Percentiles rank a stretch among this genome's conserved stretches.
Conservation (phyloP, 768 basidiomycete genomes). For the Leccinum broughii region DNA sequence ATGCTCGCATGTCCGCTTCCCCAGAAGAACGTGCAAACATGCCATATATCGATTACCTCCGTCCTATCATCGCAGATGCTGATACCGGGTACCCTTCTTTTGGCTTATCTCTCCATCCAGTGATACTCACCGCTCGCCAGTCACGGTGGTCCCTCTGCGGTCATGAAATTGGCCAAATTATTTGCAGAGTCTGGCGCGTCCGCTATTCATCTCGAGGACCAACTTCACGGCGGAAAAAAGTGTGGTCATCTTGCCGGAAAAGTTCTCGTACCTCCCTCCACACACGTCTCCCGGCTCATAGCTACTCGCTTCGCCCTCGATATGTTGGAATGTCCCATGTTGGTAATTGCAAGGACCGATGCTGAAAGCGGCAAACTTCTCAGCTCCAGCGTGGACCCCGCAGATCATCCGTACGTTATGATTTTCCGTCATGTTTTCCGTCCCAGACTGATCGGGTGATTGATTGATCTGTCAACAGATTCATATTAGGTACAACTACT, state of each 20-base stretch:
- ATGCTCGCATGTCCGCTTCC: slow-evolving; percentile 71
- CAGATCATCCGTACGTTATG: slow-evolving; percentile 62
- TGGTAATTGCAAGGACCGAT: slow-evolving; percentile 90
- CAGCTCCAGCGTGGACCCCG: slow-evolving; percentile 77
- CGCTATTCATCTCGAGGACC: slow-evolving; percentile 91
- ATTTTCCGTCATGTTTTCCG: slow-evolving; percentile 11
- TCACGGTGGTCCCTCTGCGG: slow-evolving; percentile 89
- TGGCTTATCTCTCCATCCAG: neutral
- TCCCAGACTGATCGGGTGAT: slow-evolving; percentile 9
- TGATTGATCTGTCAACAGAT: slow-evolving; percentile 38
- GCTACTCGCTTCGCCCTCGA: slow-evolving; percentile 91
- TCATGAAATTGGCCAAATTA: slow-evolving; percentile 92
- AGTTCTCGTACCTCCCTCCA: slow-evolving; percentile 87
- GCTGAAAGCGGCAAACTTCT: slow-evolving; percentile 85
- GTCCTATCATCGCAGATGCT: slow-evolving; percentile 92
- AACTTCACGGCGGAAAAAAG: slow-evolving; percentile 94
- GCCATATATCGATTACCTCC: slow-evolving; percentile 83
- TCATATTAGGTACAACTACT: slow-evolving; percentile 62
- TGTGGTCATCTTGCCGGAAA: slow-evolving; percentile 92
- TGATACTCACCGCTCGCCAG: slow-evolving; percentile 39
- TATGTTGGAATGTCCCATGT: slow-evolving; percentile 83
- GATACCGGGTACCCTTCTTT: slow-evolving; percentile 75
- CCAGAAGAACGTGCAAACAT: slow-evolving; percentile 65
- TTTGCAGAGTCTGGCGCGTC: slow-evolving; percentile 95
- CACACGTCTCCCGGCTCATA: slow-evolving; percentile 82